Percentiles rank a stretch among this genome's conserved stretches.
Conservation (phyloP, 2,329 filamentous ascomycete species). For the Penicillium glabrum region DNA sequence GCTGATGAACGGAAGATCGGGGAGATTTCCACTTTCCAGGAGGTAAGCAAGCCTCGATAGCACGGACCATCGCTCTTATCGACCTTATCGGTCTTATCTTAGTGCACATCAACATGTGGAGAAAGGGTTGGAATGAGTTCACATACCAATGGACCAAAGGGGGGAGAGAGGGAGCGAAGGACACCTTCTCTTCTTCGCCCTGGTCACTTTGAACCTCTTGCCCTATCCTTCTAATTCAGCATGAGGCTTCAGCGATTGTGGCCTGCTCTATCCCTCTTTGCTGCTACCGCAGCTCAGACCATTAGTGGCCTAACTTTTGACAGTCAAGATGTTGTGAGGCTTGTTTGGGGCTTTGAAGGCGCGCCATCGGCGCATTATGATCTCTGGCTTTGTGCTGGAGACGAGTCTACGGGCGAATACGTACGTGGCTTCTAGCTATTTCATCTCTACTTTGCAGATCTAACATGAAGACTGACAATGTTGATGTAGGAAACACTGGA, state of each 20-base stretch:
- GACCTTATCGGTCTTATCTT: constrained; percentile 12
- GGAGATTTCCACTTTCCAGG: neutral
- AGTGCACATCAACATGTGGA: constrained; percentile 6
- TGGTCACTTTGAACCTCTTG: constrained; percentile 2
- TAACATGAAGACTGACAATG: constrained; percentile 1
- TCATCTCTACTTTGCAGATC: neutral
- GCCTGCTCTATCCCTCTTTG: constrained; percentile 38
- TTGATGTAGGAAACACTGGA: constrained; percentile 40
- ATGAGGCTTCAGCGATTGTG: constrained; percentile 32
- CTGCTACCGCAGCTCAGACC: constrained; percentile 53
- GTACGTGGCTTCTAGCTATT: constrained; percentile 29
- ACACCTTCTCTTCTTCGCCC: neutral
- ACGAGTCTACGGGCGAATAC: constrained; percentile 51
- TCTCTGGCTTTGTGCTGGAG: constrained; percentile 61
- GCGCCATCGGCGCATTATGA: constrained; percentile 45
- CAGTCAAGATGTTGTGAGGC: constrained; percentile 50
- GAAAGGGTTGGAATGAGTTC: constrained; percentile 11
- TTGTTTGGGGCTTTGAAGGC: constrained; percentile 20
- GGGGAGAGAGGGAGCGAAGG: neutral
- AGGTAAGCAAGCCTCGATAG: constrained; percentile 6
- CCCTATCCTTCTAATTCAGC: constrained; percentile 12
- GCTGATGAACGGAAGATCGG: constrained; percentile 1
- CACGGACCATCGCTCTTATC: constrained; percentile 9
- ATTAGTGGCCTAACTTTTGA: constrained; percentile 50
- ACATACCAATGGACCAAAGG: constrained; percentile 16